A percentile compares a stretch with the other conserved stretches of the same genome.
These are phyloP conservation scores for Annona cherimola DNA, from an alignment of 164 flowering plant species.

Conservation along the genomic window DNA sequence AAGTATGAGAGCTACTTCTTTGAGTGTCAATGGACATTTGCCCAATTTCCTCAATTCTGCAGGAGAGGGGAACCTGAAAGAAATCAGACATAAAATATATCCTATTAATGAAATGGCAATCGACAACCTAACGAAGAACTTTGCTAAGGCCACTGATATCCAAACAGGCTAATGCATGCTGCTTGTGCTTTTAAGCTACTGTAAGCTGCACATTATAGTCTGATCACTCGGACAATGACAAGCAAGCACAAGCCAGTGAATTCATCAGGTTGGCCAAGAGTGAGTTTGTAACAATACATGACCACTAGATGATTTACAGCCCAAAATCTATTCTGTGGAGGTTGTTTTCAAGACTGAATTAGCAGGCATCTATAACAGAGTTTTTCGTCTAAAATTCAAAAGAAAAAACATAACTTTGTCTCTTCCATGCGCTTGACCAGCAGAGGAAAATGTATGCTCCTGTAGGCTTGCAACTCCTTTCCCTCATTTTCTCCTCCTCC, in stretches of 20 bases:
- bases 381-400: too few relatives aligned
- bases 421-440: too few relatives aligned
- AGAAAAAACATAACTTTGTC: too few relatives aligned
- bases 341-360: background rate
- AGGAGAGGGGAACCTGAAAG: slow-evolving; percentile 58
- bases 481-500: slow-evolving; percentile 85
- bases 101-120: background rate
- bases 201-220: background rate
- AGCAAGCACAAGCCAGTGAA: background rate
- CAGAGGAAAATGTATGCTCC: slow-evolving; percentile 79
- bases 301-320: background rate
- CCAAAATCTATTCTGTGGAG: background rate
- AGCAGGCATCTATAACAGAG: too few relatives aligned
- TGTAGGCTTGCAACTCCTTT: slow-evolving; percentile 73
- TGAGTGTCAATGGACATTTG: slow-evolving; percentile 91
- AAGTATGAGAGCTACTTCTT: slow-evolving; percentile 92
- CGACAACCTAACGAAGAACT: background rate
- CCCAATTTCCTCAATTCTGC: slow-evolving; percentile 60
- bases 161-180: too few relatives aligned
- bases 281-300: background rate
- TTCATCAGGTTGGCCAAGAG: background rate
- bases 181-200: background rate
- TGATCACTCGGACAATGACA: background rate
- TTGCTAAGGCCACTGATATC: background rate
- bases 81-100: slow-evolving; percentile 2